Base-by-base conservation (phyloP, 2,329 filamentous ascomycete genomes). In the Iodosphaeria phyllophila region DNA sequence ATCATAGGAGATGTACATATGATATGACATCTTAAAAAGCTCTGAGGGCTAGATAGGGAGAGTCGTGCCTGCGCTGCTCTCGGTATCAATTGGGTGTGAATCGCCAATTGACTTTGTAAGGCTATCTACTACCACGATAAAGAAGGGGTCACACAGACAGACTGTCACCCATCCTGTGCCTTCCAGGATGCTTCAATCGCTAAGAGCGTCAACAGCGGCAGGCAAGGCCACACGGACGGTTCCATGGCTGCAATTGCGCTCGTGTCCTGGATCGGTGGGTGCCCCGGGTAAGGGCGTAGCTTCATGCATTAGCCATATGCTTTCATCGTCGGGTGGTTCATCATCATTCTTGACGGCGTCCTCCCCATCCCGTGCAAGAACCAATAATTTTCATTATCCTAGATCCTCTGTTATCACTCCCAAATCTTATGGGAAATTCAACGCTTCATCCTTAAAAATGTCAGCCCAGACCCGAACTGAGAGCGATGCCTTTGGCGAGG, bases 401-500 rank as follows among this genome's bases (percentile, higher is more conserved):
- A 31, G 30, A 27, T 28, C 29, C 23, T 30, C 27, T 31, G 24
- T 24, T 22, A 36, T 34, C 28, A 29, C 35, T 38, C 40, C 37
- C 29, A 41, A 40, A 30, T 40, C 42, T 23, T 42, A 38, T 23
- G 37, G 47, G 41, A 42, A 40, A 32, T 42, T 63, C 34, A 56
- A 61, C 44, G 52, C 49, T 34, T 57, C 56, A 26, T 41, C 55
- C 19, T 29, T 38, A 36, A 62, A 47, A 44, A 63, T 64, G 60
- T 45, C 55, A 27, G 48, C 57, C 36, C 51, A 42, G 35, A 76
- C 73, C 36, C 72, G 89, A 55, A 80, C 75, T 44, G 89, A 98
- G 59, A 89, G 71, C 55, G 89, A 98, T 63, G 89, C 89, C 54
- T 95, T 95, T 62, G 89, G 89, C 56, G 83, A 92, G 60, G 70